Base-by-base conservation (phyloP, 805 yeast genomes). In the Sugiyamaella boreocaroliniensis region DNA sequence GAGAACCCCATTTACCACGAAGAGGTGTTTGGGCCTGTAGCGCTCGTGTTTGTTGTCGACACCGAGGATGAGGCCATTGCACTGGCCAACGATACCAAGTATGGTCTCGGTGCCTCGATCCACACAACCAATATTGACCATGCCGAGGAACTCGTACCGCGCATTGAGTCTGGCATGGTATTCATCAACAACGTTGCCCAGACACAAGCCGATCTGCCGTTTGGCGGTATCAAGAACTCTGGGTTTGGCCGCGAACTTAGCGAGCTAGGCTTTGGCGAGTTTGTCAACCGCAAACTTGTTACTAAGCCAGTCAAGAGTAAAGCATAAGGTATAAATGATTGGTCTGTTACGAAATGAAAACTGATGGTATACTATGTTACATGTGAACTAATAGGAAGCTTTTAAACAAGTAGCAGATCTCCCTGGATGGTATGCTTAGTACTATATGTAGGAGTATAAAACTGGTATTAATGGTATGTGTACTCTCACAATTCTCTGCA, bases 201-300 rank as follows among this genome's bases (percentile, higher is more conserved):
- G 64, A 75, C 82, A 5, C 83, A 79, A 56, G 73, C 76, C 32
- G 69, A 83, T 4, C 61, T 81, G 46, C 85, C 86, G 56, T 77
- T 77, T 55, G 81, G 88, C 34, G 88, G 88, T 51, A 71, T 82
- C 47, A 80, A 80, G 58, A 80, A 80, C 60, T 78, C 84, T 22
- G 88, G 88, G 0, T 81, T 80, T 63, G 88, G 88, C 34, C 77
- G 86, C 67, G 88, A 83, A 66, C 86, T 86, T 15, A 78, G 84
- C 1, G 66, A 76, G 51, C 75, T 75, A 60, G 88, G 87, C 40
- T 65, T 83, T 55, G 85, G 80, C 34, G 86, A 82, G 64, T 81
- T 50, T 41, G 49, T 50, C 15, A 50, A 50, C 43, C 20, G 40
- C 22, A 50, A 50, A 29, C 47, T 47, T 15, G 20, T 57, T 83